Evolutionary conservation across 306 rosid genomes (phyloP).

Genomic region (Quercus rubra): DNA sequence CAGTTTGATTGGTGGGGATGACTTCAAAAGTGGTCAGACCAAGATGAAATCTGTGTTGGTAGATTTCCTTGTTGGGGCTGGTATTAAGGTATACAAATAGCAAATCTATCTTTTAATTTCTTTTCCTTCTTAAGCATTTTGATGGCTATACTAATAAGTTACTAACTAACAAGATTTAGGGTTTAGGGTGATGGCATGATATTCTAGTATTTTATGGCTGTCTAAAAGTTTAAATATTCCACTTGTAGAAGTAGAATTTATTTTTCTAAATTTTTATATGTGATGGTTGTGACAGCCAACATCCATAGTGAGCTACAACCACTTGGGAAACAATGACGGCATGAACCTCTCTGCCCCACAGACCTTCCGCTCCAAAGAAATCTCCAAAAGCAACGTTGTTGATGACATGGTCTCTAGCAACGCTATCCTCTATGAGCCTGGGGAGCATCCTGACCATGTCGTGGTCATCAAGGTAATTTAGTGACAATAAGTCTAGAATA

Average conservation of each 20-base stretch:
- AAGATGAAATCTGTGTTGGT: constrained; percentile 98
- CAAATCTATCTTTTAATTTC: not conserved
- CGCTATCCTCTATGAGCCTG: constrained; percentile 82
- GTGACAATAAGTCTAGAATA: not conserved
- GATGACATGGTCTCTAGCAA: constrained; percentile 99
- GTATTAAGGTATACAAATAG: constrained; percentile 64
- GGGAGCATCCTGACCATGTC: constrained; percentile 98
- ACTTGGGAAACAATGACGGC: constrained; percentile 96
- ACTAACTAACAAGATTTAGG: not conserved
- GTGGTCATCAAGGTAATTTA: constrained; percentile 83
- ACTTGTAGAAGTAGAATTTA: too few species aligned
- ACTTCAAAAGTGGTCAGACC: constrained; percentile 98
- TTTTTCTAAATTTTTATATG: too few species aligned
- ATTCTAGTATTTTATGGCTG: not conserved
- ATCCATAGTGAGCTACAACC: constrained; percentile 97
- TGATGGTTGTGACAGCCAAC: constrained; percentile 69
- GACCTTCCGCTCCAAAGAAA: constrained; percentile 96
- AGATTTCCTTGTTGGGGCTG: constrained; percentile 99
- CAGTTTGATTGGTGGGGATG: constrained; percentile 95
- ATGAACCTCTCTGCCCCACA: constrained; percentile 99
- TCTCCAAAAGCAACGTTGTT: constrained; percentile 95
- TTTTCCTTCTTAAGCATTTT: not conserved
- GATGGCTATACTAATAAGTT: too few species aligned
- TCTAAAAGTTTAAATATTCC: too few species aligned
- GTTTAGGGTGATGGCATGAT: not conserved